Evolutionary conservation across 768 basidiomycete species (phyloP).

Genomic region (Rickenella mellea): DNA sequence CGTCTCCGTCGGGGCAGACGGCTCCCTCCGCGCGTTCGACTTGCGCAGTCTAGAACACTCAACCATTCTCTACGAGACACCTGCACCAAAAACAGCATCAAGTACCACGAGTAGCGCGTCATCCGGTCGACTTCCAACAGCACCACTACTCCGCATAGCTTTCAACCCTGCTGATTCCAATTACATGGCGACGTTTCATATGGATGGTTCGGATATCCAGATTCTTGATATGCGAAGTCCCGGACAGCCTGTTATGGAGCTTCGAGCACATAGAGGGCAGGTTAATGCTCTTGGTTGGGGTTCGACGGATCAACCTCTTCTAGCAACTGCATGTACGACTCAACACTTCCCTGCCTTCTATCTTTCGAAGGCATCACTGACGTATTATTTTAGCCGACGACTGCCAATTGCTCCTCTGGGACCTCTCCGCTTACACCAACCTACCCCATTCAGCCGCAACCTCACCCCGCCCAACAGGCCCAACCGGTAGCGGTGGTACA

Average conservation of each 20-base stretch:
- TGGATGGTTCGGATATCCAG: conserved; percentile 83
- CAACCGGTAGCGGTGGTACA: too few relatives aligned
- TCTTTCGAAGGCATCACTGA: conserved; percentile 4
- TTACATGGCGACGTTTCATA: conserved; percentile 95
- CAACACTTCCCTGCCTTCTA: background rate
- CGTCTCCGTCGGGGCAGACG: conserved; percentile 96
- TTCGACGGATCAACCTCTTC: conserved; percentile 67
- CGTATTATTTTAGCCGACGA: conserved; percentile 62
- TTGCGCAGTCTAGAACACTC: conserved; percentile 94
- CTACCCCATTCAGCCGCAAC: conserved; percentile 41
- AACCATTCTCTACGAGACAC: conserved; percentile 94
- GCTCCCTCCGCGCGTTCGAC: conserved; percentile 93
- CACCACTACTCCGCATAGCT: conserved; percentile 76
- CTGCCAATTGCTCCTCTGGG: conserved; percentile 90
- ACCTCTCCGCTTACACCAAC: conserved; percentile 59
- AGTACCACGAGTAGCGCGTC: conserved; percentile 48
- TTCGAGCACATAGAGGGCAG: conserved; percentile 71
- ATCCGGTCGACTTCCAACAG: conserved; percentile 62
- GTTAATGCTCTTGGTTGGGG: conserved; percentile 92
- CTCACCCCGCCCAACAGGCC: too few relatives aligned
- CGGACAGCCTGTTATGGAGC: conserved; percentile 88
- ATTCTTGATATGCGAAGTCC: conserved; percentile 97
- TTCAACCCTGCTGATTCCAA: conserved; percentile 90
- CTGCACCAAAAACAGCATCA: conserved; percentile 62
- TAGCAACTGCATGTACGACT: conserved; percentile 79